Percentiles rank a stretch among this genome's conserved stretches.
These are phyloP conservation scores for Mycogone perniciosa DNA, from an alignment of 2,329 filamentous ascomycete genomes.

Conservation along the genomic window DNA sequence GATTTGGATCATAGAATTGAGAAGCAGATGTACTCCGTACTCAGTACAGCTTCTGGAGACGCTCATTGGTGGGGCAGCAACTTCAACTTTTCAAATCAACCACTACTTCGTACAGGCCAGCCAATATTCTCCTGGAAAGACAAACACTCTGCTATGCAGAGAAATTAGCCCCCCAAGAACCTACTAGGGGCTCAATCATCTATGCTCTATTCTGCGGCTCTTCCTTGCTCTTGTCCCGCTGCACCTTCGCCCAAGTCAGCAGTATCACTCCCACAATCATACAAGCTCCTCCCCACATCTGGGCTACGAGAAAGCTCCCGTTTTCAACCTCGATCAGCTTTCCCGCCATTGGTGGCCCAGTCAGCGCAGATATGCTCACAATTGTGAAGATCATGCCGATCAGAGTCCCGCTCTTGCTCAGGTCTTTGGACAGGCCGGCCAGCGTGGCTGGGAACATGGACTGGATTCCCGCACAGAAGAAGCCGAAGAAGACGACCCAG, in stretches of 20 bases:
- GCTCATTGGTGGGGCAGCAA: too few relatives aligned
- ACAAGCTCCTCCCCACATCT: constrained; percentile 42
- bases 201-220: neutral
- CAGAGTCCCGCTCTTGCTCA: constrained; percentile 47
- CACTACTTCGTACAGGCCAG: too few relatives aligned
- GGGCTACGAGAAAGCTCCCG: constrained; percentile 43
- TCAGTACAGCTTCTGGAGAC: neutral
- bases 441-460: constrained; percentile 54
- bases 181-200: neutral
- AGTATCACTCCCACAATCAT: constrained; percentile 39
- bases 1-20: neutral
- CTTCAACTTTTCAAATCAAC: too few relatives aligned
- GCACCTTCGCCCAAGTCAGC: constrained; percentile 29
- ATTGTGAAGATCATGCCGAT: constrained; percentile 57
- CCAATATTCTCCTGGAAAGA: too few relatives aligned
- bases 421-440: constrained; percentile 43
- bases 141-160: too few relatives aligned
- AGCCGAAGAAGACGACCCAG: constrained; percentile 58
- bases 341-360: constrained; percentile 49
- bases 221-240: constrained; percentile 12
- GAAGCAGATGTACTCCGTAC: neutral
- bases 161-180: too few relatives aligned
- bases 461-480: constrained; percentile 58
- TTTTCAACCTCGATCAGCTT: constrained; percentile 39
- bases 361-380: constrained; percentile 47